Evolutionary conservation across 192 early-diverging fungal species (phyloP), one percentile per base, ranked within the genome.

Genomic region (Backusella luteola): DNA sequence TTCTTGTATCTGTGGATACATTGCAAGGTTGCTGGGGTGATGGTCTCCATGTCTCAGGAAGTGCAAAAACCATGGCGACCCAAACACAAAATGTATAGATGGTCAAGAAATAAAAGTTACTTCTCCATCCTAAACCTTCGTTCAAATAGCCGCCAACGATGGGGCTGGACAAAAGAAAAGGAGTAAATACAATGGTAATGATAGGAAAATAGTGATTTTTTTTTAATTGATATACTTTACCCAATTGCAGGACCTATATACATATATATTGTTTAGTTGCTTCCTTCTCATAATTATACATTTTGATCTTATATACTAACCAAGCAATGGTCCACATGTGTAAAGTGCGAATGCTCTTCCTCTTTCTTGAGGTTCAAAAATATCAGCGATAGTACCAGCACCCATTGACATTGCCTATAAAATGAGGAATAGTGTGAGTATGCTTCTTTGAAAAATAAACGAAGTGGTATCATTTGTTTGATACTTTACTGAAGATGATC

Each of bases 71-170:
- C 15, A 84, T 69, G 11, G 67, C 68, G 6, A 77, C 14, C 36
- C 67, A 77, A 29, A 77, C 15, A 34, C 26, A 44, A 39, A 77
- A 75, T 5, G 38, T 35, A 41, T 78, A 78, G 0, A 80, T 77
- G 11, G 79, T 36, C 32, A 84, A 38, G 56, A 80, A 80, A 53
- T 71, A 84, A 66, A 84, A 80, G 23, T 59, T 78, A 36, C 76
- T 78, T 44, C 82, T 79, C 79, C 79, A 84, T 8, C 82, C 82
- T n/a, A 80, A 63, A 3, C 71, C 79, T 73, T 80, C 34, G 29
- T 77, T 84, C 6, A 84, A 34, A 59, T 78, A 77, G 19, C 82
- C 82, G 23, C 82, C 82, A 73, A 84, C 73, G 34, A 84, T 76
- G 0, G 82, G 79, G 9, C 81, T 74, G 19, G 6, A 42, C 15